Percentiles rank a stretch among this genome's conserved stretches.
Conservation (phyloP, 768 basidiomycete species). For the Macrolepiota fuliginosa region DNA sequence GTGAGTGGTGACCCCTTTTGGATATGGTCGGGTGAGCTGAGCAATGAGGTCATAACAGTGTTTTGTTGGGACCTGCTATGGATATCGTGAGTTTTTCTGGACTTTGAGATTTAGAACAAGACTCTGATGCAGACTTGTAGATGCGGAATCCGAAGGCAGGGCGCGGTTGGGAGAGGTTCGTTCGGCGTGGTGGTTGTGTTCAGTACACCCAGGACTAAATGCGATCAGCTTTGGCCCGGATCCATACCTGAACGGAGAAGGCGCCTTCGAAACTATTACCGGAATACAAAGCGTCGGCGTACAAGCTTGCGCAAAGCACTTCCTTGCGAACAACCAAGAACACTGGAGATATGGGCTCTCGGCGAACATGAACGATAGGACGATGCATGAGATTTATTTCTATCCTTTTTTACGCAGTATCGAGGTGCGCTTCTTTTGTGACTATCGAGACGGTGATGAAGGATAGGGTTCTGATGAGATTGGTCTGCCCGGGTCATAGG, state of each 20-base stretch:
- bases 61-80: constrained; percentile 50
- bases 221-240: constrained; percentile 50
- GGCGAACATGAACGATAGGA: constrained; percentile 55
- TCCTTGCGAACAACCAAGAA: constrained; percentile 48
- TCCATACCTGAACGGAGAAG: constrained; percentile 63
- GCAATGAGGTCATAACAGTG: constrained; percentile 23
- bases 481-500: constrained; percentile 23
- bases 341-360: constrained; percentile 47
- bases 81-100: constrained; percentile 43
- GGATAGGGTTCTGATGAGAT: background rate
- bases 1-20: constrained; percentile 22
- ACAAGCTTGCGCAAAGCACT: constrained; percentile 57
- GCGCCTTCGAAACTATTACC: constrained; percentile 53
- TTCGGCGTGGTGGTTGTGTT: background rate
- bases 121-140: constrained; percentile 22
- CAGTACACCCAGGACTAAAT: background rate
- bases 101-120: background rate
- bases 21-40: too few relatives aligned
- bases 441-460: background rate
- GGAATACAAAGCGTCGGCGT: constrained; percentile 63
- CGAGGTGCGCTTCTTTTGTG: constrained; percentile 30
- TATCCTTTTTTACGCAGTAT: constrained; percentile 50
- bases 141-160: constrained; percentile 52
- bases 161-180: constrained; percentile 47
- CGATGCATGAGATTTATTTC: constrained; percentile 50